Evolutionary conservation across 2,329 filamentous ascomycete species (phyloP), one percentile per base, ranked within the genome.

Genomic region (Trichoderma koningii): DNA sequence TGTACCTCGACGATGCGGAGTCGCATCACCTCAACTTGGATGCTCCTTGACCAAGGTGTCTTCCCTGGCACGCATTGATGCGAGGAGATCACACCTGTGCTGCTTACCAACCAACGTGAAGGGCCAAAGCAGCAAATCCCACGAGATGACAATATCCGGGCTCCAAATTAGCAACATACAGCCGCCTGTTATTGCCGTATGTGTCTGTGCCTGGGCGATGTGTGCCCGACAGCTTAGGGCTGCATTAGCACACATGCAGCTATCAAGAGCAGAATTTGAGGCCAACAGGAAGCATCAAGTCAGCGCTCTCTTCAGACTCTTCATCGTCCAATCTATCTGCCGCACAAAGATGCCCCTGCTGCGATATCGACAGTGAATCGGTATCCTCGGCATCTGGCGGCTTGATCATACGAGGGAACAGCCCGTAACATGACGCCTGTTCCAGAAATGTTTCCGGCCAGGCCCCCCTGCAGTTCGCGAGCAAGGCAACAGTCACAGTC

Each of bases 1-100:
- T 50, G 56, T 60, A 60, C 56, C 26, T 50, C 6, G n/a, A n/a
- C 42, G 15, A 19, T 59, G 55, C 55, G 44, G 44, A 59, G 55
- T 47, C 26, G n/a, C 30, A 9, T 45, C 42, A 45, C 34, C 10
- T 38, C 34, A 38, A 38, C 34, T 38, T 38, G 10, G 2, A 38
- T 10, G 34, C 3, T 23, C 21, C 21, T 23, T 23, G 21, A 10
- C 34, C 12, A 14, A 14, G 34, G 34, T 12, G 3, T 38, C 3
- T 14, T 38, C 10, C 34, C 34, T 38, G 34, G 34, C 34, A 38
- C 34, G 34, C 34, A 12, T 38, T 38, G 34, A 14, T 38, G 34
- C 2, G 10, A 38, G 34, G 10, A 14, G 5, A 38, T 38, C 34
- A 38, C 34, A 38, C 3, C 34, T 12, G 34, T 9, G 7, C 48